phyloP scores from a whole-genome alignment of 352 stramenopile species.

The Phytophthora brassicae region DNA sequence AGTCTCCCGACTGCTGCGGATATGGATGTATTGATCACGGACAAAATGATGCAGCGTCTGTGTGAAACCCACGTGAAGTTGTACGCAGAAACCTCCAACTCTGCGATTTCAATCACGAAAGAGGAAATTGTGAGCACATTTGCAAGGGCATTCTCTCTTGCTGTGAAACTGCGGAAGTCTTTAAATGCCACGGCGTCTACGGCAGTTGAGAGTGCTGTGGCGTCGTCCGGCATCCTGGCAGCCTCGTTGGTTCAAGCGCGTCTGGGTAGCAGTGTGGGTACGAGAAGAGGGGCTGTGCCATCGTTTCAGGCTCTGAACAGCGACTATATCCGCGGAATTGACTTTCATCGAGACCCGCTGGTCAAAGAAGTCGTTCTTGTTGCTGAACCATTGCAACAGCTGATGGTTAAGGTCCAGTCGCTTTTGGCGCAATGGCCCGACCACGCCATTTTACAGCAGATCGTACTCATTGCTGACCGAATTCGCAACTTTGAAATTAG shows the following conservation, averaged over 20 bases:
- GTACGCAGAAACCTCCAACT: conserved; percentile 60
- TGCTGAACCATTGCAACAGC: conserved; percentile 79
- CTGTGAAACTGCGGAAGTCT: conserved; percentile 63
- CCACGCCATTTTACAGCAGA: conserved; percentile 95
- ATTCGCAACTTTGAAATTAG: conserved; percentile 89
- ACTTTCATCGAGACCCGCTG: conserved; percentile 95
- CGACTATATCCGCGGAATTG: conserved; percentile 79
- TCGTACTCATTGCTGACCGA: conserved; percentile 90
- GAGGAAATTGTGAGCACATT: conserved; percentile 65
- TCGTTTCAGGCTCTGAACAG: conserved; percentile 60
- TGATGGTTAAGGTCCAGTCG: conserved; percentile 90
- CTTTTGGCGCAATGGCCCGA: conserved; percentile 95
- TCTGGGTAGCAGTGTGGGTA: conserved; percentile 43
- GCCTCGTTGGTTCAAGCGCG: conserved; percentile 72
- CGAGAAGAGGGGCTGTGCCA: conserved; percentile 37
- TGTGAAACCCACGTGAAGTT: conserved; percentile 72
- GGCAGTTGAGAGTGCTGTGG: conserved; percentile 51
- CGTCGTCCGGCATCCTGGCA: conserved; percentile 58
- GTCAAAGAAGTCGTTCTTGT: conserved; percentile 92
- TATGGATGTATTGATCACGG: conserved; percentile 64
- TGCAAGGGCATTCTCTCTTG: conserved; percentile 66
- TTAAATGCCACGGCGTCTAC: conserved; percentile 58
- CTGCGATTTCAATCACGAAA: conserved; percentile 40
- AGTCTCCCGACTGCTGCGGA: conserved; percentile 21
- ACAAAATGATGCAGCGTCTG: conserved; percentile 71